These are phyloP conservation scores for Penicillium odoratum DNA, from an alignment of 495 filamentous ascomycete species.

Conservation along the genomic window DNA sequence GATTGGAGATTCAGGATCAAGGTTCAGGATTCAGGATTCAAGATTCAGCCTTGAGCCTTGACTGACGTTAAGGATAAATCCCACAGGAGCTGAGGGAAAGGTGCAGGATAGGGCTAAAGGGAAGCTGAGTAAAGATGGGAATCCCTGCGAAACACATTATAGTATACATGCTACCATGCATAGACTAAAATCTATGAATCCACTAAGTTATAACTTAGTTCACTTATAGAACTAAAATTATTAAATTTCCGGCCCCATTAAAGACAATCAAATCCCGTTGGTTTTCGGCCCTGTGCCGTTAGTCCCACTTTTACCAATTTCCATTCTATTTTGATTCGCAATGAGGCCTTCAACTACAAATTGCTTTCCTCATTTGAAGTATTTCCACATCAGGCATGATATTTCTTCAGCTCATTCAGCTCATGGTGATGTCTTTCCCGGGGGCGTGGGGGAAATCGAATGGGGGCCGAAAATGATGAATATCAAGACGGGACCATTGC, in stretches of 20 bases:
- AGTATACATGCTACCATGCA: background rate
- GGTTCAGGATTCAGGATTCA: background rate
- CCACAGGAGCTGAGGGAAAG: background rate
- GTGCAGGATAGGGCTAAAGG: background rate
- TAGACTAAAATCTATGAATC: background rate
- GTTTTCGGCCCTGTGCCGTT: conserved; percentile 10
- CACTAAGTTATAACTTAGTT: background rate
- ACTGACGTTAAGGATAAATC: conserved; percentile 4
- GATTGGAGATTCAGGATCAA: background rate
- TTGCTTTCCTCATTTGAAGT: background rate
- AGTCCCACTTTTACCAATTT: background rate
- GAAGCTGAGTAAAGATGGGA: background rate
- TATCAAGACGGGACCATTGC: conserved; percentile 25
- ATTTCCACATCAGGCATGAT: background rate
- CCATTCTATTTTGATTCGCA: conserved; percentile 1
- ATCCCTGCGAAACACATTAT: background rate
- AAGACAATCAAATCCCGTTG: conserved; percentile 14
- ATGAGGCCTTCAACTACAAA: background rate
- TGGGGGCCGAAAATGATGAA: conserved; percentile 27
- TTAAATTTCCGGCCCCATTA: background rate
- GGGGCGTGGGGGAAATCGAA: conserved; percentile 22
- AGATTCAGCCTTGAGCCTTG: background rate
- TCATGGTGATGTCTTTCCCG: background rate
- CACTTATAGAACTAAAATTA: background rate
- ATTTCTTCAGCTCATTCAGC: conserved; percentile 22